Evolutionary conservation across 768 basidiomycete genomes (phyloP), one percentile per base, ranked within the genome.

Genomic region (Hygrocybe punicea): DNA sequence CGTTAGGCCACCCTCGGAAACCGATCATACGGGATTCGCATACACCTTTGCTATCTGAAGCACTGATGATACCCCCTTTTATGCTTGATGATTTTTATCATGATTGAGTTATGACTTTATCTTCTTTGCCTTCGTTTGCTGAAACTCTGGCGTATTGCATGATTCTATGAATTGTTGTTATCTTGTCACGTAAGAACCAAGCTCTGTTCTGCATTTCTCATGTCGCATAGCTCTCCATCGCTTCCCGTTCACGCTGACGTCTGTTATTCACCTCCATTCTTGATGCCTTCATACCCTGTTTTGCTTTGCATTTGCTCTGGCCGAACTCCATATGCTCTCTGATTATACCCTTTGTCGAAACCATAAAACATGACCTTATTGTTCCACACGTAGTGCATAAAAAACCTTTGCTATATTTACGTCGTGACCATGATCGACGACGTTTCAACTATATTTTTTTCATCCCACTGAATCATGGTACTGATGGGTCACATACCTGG

Each of bases 1-100:
- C 54, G 76, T 87, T 53, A 76, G 84, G 17, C 84, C 84, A 9
- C 84, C 84, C 13, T 86, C 84, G 10, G 73, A 69, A 45, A 72
- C 69, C 59, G 76, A 82, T 48, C 76, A 78, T 58, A 71, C 69
- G 54, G 76, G 67, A 17, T 78, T 75, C 53, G 71, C 69, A 46
- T 80, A 81, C 60, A 73, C 62, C 58, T 81, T 80, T 71, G 70
- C 73, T 68, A 69, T 71, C 65, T 73, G 66, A 71, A 68, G 66
- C 45, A 56, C 58, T 53, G 51, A 35, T 34, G 14, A 24, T 5
- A 13, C 24, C 49, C 45, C 50, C 44, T 57, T 39, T 35, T 51
- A 55, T 42, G 45, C 62, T 55, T 59, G 51, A 65, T 61, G 53
- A 29, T 29, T 29, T 29, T 29, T 29, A 29, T 29, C 8, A 29